These are phyloP conservation scores for Tetrahymena borealis DNA, from an alignment of 73 alveolate species.

Conservation along the genomic window DNA sequence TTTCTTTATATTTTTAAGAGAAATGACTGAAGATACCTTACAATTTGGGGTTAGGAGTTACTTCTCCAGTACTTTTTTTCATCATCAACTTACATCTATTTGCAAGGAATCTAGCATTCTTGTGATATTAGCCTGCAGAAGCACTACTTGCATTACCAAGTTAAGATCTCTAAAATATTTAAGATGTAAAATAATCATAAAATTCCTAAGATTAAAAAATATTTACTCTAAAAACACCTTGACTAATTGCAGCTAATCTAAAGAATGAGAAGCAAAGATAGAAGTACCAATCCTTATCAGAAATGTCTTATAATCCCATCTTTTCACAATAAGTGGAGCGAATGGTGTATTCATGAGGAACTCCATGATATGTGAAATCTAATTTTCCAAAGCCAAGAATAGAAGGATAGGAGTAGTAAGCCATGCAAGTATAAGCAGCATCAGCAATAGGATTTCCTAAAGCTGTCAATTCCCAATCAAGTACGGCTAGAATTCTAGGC, in stretches of 20 bases:
- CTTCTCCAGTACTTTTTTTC: background rate
- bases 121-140: background rate
- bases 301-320: background rate
- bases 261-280: slow-evolving; percentile 29
- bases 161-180: background rate
- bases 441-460: slow-evolving; percentile 44
- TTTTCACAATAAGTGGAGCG: background rate
- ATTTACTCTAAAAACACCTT: slow-evolving; percentile 25
- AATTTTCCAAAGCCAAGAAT: slow-evolving; percentile 7
- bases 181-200: background rate
- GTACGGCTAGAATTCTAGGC: slow-evolving; percentile 35
- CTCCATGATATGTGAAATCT: background rate
- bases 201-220: too few relatives aligned
- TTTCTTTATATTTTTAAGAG: background rate
- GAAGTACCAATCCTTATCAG: slow-evolving; percentile 10
- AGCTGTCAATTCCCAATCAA: slow-evolving; percentile 51
- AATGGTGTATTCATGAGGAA: background rate
- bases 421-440: slow-evolving; percentile 13
- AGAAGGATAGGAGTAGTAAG: background rate
- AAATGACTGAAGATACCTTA: background rate
- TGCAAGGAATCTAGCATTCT: background rate
- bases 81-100: background rate
- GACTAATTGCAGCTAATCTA: slow-evolving; percentile 34
- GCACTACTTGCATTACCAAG: background rate
- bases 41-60: background rate